phyloP scores from a whole-genome alignment of 148 eudicot genomes.

The Polygonum aviculare region DNA sequence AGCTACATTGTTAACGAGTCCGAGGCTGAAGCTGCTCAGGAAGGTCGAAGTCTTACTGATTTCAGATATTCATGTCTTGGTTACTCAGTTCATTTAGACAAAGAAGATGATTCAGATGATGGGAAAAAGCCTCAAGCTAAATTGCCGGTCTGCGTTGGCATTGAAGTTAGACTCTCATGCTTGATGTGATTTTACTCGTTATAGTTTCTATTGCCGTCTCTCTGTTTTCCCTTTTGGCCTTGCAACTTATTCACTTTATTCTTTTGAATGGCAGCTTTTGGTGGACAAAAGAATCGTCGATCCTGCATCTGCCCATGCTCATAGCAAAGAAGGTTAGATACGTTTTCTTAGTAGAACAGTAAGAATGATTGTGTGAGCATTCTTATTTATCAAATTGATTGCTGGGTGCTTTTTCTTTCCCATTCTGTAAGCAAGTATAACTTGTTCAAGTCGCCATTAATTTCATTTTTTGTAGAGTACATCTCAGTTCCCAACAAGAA shows the following conservation, averaged over 20 bases:
- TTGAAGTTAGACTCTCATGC: conserved; percentile 43
- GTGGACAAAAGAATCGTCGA: conserved; percentile 52
- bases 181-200: neutral
- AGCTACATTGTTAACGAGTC: conserved; percentile 58
- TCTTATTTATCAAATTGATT: neutral
- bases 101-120: conserved; percentile 26
- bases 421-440: neutral
- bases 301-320: conserved; percentile 43
- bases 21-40: conserved; percentile 66
- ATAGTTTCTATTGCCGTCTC: conserved; percentile 10
- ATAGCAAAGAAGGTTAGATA: conserved; percentile 47
- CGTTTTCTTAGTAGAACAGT: neutral
- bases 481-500: neutral
- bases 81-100: conserved; percentile 63
- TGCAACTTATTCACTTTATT: neutral
- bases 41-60: conserved; percentile 60
- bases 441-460: neutral
- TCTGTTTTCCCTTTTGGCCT: neutral
- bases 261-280: conserved; percentile 40
- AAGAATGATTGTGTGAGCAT: neutral
- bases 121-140: conserved; percentile 37
- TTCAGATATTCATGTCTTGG: conserved; percentile 85
- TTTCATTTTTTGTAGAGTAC: neutral
- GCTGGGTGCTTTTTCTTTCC: neutral
- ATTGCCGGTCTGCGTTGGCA: conserved; percentile 76